Conservation (phyloP, 257 asterid genomes). For the Avicennia marina region DNA sequence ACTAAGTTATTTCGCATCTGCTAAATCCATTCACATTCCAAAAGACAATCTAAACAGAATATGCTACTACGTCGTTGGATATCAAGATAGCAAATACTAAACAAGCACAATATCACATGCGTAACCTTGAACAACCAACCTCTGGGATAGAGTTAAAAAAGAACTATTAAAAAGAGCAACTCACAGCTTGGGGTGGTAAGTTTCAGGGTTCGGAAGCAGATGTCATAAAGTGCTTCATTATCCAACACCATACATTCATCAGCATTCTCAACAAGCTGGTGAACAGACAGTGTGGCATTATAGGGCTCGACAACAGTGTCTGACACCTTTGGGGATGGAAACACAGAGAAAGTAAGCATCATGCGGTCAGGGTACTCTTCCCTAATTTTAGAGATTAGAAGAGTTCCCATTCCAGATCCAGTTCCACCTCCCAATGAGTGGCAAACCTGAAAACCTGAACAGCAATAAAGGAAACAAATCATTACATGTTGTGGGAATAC, state of each 20-base stretch:
- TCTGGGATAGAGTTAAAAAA: not conserved
- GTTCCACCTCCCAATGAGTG: constrained; percentile 87
- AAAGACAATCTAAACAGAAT: too few relatives aligned
- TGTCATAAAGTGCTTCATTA: constrained; percentile 68
- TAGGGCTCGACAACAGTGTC: constrained; percentile 82
- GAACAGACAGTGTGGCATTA: constrained; percentile 75
- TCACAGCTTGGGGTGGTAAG: constrained; percentile 77
- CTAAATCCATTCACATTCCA: too few relatives aligned
- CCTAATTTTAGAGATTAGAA: constrained; percentile 68
- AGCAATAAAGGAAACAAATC: constrained; percentile 5
- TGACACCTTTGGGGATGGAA: constrained; percentile 80
- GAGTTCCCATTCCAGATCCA: constrained; percentile 90
- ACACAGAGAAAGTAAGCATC: constrained; percentile 86
- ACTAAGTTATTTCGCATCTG: too few relatives aligned
- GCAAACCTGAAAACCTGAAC: constrained; percentile 80
- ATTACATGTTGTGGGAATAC: too few relatives aligned
- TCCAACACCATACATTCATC: constrained; percentile 82
- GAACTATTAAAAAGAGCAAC: constrained; percentile 11
- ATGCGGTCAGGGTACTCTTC: constrained; percentile 80
- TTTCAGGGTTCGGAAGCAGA: constrained; percentile 68
- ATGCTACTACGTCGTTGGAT: too few relatives aligned
- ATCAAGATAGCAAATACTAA: too few relatives aligned
- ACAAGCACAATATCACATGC: not conserved
- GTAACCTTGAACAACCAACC: not conserved
- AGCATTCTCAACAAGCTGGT: constrained; percentile 80